These are phyloP conservation scores for Botrytis cinerea DNA, from an alignment of 2,329 filamentous ascomycete genomes.

Conservation along the genomic window DNA sequence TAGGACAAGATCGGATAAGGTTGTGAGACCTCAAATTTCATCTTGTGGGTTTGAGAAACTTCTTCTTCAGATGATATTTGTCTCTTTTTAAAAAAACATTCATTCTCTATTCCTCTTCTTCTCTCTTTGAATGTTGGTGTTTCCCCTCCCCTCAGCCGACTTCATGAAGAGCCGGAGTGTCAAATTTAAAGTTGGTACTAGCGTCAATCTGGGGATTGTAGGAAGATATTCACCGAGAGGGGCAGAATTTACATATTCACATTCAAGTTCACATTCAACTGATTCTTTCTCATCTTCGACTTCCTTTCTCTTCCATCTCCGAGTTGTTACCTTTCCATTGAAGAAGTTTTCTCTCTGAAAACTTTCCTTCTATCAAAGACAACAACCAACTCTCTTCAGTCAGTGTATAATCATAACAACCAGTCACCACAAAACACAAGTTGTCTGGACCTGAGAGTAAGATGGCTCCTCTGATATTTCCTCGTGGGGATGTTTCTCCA, in stretches of 20 bases:
- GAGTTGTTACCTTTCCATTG: too few species aligned
- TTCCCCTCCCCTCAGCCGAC: conserved; percentile 11
- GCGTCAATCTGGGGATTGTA: conserved; percentile 9
- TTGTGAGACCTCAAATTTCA: conserved; percentile 26
- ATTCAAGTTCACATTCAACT: background rate
- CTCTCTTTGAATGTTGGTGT: conserved; percentile 14
- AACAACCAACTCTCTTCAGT: background rate
- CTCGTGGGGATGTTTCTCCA: conserved; percentile 29
- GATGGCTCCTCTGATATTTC: background rate
- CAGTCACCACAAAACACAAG: background rate
- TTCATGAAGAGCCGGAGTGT: conserved; percentile 20
- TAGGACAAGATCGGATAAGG: conserved; percentile 29
- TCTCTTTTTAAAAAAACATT: background rate
- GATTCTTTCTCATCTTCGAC: background rate
- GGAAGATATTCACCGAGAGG: conserved; percentile 8
- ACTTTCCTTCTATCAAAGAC: background rate
- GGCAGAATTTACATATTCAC: background rate
- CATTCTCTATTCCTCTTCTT: background rate
- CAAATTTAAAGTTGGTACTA: conserved; percentile 24
- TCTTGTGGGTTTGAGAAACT: conserved; percentile 15
- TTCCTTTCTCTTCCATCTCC: background rate
- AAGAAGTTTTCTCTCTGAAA: conserved; percentile 1
- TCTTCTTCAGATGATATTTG: conserved; percentile 18
- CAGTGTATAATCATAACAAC: background rate
- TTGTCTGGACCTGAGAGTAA: background rate